Evolutionary conservation across 805 yeast genomes (phyloP).

Genomic region (Maudiozyma turicensis): DNA sequence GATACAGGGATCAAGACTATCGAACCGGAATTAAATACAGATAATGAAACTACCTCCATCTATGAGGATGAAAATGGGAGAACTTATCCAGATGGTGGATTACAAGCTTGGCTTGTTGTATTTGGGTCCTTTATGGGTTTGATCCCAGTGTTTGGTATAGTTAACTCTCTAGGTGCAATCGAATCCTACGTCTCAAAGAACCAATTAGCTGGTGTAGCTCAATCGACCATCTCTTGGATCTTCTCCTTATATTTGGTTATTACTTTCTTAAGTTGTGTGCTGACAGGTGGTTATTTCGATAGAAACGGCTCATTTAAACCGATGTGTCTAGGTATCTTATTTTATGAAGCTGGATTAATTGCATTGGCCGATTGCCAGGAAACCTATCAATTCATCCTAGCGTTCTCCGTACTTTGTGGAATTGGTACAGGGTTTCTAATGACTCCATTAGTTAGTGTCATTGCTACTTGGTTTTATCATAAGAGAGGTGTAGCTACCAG

Average conservation of each 20-base stretch:
- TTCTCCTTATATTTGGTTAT: constrained; percentile 51
- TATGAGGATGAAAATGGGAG: constrained; percentile 12
- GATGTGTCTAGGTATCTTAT: constrained; percentile 34
- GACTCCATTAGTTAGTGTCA: constrained; percentile 51
- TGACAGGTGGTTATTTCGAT: constrained; percentile 56
- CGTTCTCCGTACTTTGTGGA: constrained; percentile 49
- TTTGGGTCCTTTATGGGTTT: constrained; percentile 54
- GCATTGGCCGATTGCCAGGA: constrained; percentile 44
- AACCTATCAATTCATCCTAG: constrained; percentile 51
- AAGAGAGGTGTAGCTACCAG: constrained; percentile 52
- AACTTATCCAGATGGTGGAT: constrained; percentile 47
- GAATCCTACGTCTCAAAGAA: constrained; percentile 48
- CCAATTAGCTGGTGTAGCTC: constrained; percentile 41
- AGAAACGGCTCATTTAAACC: constrained; percentile 44
- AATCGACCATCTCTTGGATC: constrained; percentile 54
- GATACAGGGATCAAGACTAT: background rate
- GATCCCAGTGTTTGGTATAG: constrained; percentile 47
- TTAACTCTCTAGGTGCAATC: constrained; percentile 57
- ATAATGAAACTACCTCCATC: constrained; percentile 1
- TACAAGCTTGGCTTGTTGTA: constrained; percentile 45
- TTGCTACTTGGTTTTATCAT: constrained; percentile 55
- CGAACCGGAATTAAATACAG: background rate
- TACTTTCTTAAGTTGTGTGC: constrained; percentile 42
- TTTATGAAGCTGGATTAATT: constrained; percentile 44
- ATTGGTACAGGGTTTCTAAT: constrained; percentile 50